phyloP scores from a whole-genome alignment of 139 green algal species.

The Chlamydomonas incerta region DNA sequence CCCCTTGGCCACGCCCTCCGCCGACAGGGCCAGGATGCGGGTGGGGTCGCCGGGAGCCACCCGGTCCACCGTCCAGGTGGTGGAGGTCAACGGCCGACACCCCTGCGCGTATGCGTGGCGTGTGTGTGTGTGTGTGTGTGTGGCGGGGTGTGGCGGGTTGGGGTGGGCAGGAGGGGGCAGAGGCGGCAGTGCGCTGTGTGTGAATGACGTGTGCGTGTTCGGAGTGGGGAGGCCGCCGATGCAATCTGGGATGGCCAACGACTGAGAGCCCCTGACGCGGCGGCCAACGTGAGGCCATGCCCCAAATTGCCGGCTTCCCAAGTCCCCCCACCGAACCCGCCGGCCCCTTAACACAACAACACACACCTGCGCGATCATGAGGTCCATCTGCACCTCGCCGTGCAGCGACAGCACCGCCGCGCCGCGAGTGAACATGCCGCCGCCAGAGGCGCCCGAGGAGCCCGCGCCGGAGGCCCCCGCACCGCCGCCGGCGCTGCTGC shows the following conservation, averaged over 20 bases:
- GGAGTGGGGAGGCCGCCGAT: too few species aligned
- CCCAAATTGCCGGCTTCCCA: too few species aligned
- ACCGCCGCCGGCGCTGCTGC: conserved; percentile 16
- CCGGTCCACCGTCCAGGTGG: conserved; percentile 44
- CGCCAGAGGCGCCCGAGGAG: too few species aligned
- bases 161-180: background rate
- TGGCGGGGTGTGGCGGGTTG: background rate
- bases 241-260: too few species aligned
- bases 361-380: conserved; percentile 67
- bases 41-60: conserved; percentile 12
- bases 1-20: background rate
- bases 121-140: background rate
- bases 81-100: conserved; percentile 49
- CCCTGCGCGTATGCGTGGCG: conserved; percentile 46
- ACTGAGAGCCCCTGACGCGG: too few species aligned
- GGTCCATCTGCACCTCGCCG: conserved; percentile 62
- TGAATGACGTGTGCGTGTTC: too few species aligned
- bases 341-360: background rate
- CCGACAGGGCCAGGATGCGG: conserved; percentile 1
- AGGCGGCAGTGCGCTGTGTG: too few species aligned
- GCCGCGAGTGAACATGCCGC: conserved; percentile 41
- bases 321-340: background rate
- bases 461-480: background rate
- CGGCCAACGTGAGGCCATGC: too few species aligned
- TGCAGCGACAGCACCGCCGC: conserved; percentile 60